Percentiles rank a stretch among this genome's conserved stretches.
Conservation (phyloP, 345 rosid species). For the Angophora floribunda region DNA sequence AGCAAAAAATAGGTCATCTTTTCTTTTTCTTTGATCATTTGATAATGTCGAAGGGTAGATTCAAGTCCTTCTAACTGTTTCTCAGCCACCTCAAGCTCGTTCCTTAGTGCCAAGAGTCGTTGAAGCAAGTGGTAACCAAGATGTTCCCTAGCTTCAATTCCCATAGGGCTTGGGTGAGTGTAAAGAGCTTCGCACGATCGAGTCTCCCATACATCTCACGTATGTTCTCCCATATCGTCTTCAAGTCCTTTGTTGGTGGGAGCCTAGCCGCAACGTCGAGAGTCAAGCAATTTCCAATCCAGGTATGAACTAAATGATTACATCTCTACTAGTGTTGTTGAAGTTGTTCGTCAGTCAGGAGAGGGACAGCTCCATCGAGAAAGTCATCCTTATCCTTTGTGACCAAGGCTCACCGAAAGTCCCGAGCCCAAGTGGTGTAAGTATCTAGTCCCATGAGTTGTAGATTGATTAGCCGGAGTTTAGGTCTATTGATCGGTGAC, state of each 20-base stretch:
- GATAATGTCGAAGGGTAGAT: too few species aligned
- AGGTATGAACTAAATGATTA: background rate
- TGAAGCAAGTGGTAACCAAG: too few species aligned
- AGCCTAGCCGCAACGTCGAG: accelerated
- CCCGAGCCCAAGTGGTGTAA: background rate
- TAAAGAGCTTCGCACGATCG: background rate
- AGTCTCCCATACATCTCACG: background rate
- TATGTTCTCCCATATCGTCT: background rate
- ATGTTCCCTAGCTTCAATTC: background rate
- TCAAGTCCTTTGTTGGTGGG: background rate
- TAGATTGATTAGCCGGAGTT: too few species aligned
- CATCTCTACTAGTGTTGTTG: background rate
- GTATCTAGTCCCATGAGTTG: background rate
- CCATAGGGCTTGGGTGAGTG: background rate
- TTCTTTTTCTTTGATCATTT: too few species aligned
- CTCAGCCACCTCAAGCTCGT: too few species aligned
- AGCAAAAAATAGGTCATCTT: too few species aligned
- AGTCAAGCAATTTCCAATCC: background rate
- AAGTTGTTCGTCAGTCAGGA: background rate
- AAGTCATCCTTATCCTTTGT: background rate
- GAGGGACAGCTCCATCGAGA: background rate
- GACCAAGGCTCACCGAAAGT: background rate
- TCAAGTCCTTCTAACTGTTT: too few species aligned
- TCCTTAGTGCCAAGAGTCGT: too few species aligned
- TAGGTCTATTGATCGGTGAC: background rate